Conservation (phyloP, 805 yeast species). For the Candida montana region DNA sequence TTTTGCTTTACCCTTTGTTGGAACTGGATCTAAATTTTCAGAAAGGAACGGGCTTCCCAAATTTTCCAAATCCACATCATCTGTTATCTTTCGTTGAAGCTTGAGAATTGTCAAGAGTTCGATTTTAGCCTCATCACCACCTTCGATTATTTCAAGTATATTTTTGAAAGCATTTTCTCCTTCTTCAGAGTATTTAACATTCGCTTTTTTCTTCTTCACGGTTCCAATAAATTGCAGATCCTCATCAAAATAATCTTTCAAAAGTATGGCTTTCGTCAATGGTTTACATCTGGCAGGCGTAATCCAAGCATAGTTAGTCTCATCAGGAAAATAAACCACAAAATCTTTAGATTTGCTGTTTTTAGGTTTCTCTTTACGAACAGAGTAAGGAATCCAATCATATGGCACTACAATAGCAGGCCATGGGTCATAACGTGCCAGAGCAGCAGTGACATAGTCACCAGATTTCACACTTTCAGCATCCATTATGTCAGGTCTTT, state of each 20-base stretch:
- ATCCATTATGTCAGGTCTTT: background rate
- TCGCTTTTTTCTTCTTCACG: background rate
- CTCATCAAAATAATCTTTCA: background rate
- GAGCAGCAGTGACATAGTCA: conserved; percentile 39
- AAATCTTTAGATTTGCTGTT: background rate
- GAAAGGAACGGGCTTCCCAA: background rate
- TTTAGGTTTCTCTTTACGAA: background rate
- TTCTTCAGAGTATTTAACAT: background rate
- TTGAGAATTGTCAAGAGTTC: background rate
- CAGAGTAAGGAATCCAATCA: background rate
- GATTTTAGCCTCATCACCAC: background rate
- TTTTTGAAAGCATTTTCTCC: background rate
- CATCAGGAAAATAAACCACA: conserved; percentile 3
- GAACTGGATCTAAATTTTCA: too few relatives aligned
- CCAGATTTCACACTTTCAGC: conserved; percentile 11
- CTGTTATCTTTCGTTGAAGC: background rate
- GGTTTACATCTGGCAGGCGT: background rate
- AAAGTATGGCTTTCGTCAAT: background rate
- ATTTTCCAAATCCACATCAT: background rate
- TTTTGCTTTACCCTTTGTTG: background rate
- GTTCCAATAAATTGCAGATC: background rate
- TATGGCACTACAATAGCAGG: conserved; percentile 37
- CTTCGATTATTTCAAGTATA: background rate
- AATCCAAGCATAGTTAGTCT: background rate
- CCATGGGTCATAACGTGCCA: conserved; percentile 44